phyloP scores from a whole-genome alignment of 148 eudicot genomes.

The Nepenthes mirabilis region DNA sequence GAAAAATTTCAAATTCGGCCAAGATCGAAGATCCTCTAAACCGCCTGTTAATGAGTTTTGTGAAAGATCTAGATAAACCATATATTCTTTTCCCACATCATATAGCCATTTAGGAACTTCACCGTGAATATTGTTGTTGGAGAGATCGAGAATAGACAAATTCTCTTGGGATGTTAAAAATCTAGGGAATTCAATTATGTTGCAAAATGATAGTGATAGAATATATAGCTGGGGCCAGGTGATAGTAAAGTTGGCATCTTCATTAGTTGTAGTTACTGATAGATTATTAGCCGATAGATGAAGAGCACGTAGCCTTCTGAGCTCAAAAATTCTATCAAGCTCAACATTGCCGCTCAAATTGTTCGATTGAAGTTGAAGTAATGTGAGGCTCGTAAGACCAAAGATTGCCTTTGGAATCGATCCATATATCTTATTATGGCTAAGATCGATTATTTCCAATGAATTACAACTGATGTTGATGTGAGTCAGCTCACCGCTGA shows the following conservation, averaged over 20 bases:
- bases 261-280: background rate
- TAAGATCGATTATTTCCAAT: background rate
- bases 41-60: conserved; percentile 14
- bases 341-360: conserved; percentile 11
- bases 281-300: conserved; percentile 7
- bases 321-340: conserved; percentile 4
- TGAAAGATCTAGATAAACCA: conserved; percentile 8
- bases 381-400: background rate
- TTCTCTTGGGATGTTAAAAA: background rate
- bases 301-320: background rate
- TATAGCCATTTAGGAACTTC: no score
- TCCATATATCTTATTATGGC: conserved; percentile 1
- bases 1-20: background rate
- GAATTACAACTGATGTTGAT: background rate
- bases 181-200: conserved; percentile 6
- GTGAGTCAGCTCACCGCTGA: background rate
- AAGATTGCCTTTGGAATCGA: conserved; percentile 5
- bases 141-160: conserved; percentile 5
- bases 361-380: conserved; percentile 4
- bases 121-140: conserved; percentile 7
- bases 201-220: conserved; percentile 8
- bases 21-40: conserved; percentile 2
- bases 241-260: background rate
- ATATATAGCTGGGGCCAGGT: background rate
- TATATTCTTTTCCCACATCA: no score